Conservation (phyloP, 257 asterid species). For the Nicotiana paniculata region DNA sequence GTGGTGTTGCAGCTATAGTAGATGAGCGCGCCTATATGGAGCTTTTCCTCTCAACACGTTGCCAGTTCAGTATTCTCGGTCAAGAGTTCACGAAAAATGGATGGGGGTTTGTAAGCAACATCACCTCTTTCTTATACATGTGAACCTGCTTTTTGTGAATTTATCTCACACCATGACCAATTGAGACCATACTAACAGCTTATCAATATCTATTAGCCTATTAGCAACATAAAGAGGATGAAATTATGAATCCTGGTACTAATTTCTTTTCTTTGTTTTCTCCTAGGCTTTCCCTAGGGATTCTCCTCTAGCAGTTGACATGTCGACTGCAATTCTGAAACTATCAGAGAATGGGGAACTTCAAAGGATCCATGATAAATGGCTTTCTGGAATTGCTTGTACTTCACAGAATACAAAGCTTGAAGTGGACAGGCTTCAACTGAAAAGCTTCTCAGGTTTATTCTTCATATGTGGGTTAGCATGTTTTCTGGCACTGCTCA, state of each 20-base stretch:
- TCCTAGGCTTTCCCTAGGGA: conserved; percentile 48
- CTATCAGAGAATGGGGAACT: conserved; percentile 55
- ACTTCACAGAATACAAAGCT: conserved; percentile 40
- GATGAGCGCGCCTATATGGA: conserved; percentile 58
- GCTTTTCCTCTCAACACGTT: conserved; percentile 45
- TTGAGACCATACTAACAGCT: neutral
- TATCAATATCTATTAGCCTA: neutral
- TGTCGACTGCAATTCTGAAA: conserved; percentile 51
- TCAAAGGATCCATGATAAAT: conserved; percentile 50
- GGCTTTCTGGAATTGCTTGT: conserved; percentile 46
- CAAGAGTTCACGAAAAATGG: conserved; percentile 54
- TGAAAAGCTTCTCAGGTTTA: conserved; percentile 43
- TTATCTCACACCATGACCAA: neutral
- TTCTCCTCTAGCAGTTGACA: conserved; percentile 47
- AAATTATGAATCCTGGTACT: neutral
- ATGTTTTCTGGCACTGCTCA: conserved; percentile 36
- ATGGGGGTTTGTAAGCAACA: conserved; percentile 60
- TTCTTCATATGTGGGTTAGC: conserved; percentile 37
- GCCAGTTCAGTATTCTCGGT: conserved; percentile 50
- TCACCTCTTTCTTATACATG: neutral
- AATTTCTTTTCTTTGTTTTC: neutral
- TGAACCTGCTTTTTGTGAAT: neutral
- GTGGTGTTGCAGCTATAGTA: conserved; percentile 56
- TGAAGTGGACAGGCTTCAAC: conserved; percentile 37
- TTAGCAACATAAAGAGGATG: neutral